Conservation (phyloP, 176 grass and related monocot species). For the Paspalum notatum region DNA sequence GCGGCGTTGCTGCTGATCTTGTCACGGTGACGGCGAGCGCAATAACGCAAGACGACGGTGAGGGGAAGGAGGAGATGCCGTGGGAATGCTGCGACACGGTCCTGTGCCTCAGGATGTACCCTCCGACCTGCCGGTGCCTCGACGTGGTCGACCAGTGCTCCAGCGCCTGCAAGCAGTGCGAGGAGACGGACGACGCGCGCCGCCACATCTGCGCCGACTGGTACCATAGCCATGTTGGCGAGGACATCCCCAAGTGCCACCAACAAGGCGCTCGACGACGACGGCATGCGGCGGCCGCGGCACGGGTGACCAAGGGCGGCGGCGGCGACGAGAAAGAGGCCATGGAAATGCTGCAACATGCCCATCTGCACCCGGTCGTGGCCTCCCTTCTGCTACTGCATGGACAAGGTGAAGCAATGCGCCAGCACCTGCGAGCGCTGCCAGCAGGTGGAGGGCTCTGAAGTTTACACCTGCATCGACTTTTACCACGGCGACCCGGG, state of each 20-base stretch:
- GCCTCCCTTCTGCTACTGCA: neutral
- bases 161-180: neutral
- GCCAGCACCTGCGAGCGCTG: neutral
- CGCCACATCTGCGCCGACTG: neutral
- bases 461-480: neutral
- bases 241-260: neutral
- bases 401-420: neutral
- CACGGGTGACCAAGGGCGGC: neutral
- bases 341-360: slow-evolving; percentile 11
- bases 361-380: neutral
- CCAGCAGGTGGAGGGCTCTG: neutral
- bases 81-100: slow-evolving; percentile 1
- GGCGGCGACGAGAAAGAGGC: neutral
- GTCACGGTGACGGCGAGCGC: too few species aligned
- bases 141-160: neutral
- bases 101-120: neutral
- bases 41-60: too few species aligned
- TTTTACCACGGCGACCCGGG: neutral
- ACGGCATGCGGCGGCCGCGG: too few species aligned
- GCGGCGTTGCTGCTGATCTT: too few species aligned
- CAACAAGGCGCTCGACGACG: too few species aligned
- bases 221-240: neutral
- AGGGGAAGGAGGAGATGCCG: neutral
- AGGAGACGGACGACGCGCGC: neutral
- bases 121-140: neutral